A percentile compares a stretch with the other conserved stretches of the same genome.
phyloP scores from a whole-genome alignment of 1,284 basidiomycete species.

The Tilletiopsis washingtonensis region DNA sequence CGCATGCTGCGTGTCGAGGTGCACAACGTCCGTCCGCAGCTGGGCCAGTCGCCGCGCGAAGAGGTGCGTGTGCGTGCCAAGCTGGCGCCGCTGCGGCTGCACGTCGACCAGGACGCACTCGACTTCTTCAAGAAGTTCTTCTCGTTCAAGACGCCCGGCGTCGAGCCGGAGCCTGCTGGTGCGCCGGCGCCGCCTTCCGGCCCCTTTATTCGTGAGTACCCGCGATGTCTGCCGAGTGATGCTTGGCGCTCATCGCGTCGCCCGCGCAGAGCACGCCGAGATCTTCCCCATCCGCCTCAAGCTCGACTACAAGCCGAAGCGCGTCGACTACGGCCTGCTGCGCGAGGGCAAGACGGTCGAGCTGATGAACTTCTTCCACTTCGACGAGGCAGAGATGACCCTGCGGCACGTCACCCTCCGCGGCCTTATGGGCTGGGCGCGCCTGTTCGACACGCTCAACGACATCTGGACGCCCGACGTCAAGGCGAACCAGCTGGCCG shows the following conservation, averaged over 20 bases:
- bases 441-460: slow-evolving; percentile 80
- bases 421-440: slow-evolving; percentile 80
- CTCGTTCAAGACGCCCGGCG: slow-evolving; percentile 61
- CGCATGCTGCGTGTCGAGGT: slow-evolving; percentile 87
- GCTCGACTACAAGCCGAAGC: slow-evolving; percentile 94
- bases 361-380: slow-evolving; percentile 99
- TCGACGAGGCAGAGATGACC: slow-evolving; percentile 97
- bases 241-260: not conserved
- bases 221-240: not conserved
- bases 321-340: slow-evolving; percentile 76
- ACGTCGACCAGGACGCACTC: slow-evolving; percentile 95
- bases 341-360: slow-evolving; percentile 87
- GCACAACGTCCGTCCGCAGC: slow-evolving; percentile 39
- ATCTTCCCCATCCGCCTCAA: slow-evolving; percentile 76
- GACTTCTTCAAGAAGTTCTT: slow-evolving; percentile 97
- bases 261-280: slow-evolving; percentile 69
- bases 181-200: not conserved
- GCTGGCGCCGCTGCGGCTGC: slow-evolving; percentile 65
- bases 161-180: slow-evolving; percentile 12
- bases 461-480: slow-evolving; percentile 99
- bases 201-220: not conserved
- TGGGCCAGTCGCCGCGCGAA: slow-evolving; percentile 56
- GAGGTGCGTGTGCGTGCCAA: slow-evolving; percentile 65
- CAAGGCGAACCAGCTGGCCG: slow-evolving; percentile 92
- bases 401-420: slow-evolving; percentile 81